Conservation (phyloP, 2,329 filamentous ascomycete species). For the Microdochium paspali region DNA sequence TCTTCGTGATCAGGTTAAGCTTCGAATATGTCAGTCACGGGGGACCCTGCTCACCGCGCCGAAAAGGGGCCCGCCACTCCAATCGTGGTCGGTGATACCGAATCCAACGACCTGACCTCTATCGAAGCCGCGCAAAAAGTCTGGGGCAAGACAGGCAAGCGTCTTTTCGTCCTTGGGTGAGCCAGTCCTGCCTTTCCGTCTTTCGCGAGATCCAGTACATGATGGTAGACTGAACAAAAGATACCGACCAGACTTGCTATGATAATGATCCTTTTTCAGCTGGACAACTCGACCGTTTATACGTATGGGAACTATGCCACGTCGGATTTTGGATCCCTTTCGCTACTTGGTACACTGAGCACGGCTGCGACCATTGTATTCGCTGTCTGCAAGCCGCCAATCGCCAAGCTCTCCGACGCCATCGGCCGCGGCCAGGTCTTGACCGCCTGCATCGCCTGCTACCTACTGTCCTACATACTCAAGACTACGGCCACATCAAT, state of each 20-base stretch:
- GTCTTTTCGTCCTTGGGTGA: too few species aligned
- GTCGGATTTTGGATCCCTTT: constrained; percentile 19
- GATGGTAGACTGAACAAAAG: too few species aligned
- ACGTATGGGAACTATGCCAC: constrained; percentile 20
- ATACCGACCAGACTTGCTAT: too few species aligned
- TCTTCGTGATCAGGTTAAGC: too few species aligned
- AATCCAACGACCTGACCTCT: neutral
- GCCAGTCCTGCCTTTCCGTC: too few species aligned
- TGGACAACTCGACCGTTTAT: constrained; percentile 13
- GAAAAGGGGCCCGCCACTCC: too few species aligned
- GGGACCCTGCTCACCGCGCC: too few species aligned
- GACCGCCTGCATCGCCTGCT: constrained; percentile 41
- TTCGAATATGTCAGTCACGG: too few species aligned
- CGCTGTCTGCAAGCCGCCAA: constrained; percentile 49
- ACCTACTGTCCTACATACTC: constrained; percentile 46
- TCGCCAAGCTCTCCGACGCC: constrained; percentile 52
- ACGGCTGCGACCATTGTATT: constrained; percentile 26
- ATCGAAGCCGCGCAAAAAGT: constrained; percentile 10
- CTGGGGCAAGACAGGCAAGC: constrained; percentile 6
- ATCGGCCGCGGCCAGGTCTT: constrained; percentile 55
- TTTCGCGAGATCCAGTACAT: too few species aligned
- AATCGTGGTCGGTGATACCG: too few species aligned
- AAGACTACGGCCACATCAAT: constrained; percentile 44
- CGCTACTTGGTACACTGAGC: constrained; percentile 16
- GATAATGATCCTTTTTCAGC: too few species aligned